Conservation (phyloP, 768 basidiomycete genomes). For the Lentinula raphanica region DNA sequence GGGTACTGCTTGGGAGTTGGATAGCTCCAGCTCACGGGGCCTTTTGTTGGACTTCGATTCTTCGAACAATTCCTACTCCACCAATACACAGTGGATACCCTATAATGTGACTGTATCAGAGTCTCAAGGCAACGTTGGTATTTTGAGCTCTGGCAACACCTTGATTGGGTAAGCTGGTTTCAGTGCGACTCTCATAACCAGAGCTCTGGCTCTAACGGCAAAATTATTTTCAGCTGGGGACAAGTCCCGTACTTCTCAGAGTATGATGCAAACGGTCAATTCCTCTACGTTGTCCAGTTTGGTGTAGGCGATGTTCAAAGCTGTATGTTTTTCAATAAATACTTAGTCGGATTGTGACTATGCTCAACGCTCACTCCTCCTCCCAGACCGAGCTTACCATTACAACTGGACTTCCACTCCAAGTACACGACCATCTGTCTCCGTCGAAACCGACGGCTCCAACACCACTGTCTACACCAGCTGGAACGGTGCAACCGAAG, state of each 20-base stretch:
- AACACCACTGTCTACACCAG: constrained; percentile 11
- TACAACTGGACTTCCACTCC: constrained; percentile 12
- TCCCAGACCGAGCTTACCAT: neutral
- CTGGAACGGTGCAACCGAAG: constrained; percentile 18
- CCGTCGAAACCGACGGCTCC: neutral
- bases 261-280: constrained; percentile 1
- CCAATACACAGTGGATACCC: neutral
- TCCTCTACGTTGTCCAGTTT: constrained; percentile 5
- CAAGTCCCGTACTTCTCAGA: constrained; percentile 4
- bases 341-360: neutral
- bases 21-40: constrained; percentile 1
- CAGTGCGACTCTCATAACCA: neutral
- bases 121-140: constrained; percentile 5
- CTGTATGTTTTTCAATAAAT: neutral
- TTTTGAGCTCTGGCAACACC: neutral
- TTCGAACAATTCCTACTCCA: neutral
- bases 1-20: neutral
- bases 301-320: constrained; percentile 4
- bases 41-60: constrained; percentile 1
- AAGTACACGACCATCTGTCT: constrained; percentile 9
- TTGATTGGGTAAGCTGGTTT: neutral
- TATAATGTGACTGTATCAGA: neutral
- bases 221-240: neutral
- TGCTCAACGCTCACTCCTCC: neutral
- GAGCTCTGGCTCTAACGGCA: neutral